phyloP scores from a whole-genome alignment of 371 early-diverging fungal species.

The Coemansia sp. region DNA sequence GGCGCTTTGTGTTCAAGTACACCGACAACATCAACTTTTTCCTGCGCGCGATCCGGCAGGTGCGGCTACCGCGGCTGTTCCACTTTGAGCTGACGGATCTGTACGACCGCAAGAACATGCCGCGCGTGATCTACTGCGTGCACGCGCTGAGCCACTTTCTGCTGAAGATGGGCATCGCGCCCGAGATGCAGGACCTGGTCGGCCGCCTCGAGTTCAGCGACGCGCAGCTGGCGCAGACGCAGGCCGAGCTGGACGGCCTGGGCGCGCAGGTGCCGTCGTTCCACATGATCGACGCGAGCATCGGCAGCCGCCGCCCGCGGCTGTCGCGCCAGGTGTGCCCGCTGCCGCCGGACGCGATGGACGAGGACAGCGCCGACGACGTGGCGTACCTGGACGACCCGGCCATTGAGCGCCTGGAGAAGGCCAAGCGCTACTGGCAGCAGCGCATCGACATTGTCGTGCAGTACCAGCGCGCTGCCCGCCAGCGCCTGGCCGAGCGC shows the following conservation, averaged over 20 bases:
- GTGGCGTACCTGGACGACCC: constrained; percentile 43
- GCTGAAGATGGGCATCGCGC: constrained; percentile 79
- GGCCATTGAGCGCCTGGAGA: constrained; percentile 31
- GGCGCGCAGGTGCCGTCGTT: constrained; percentile 44
- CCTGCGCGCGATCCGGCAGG: constrained; percentile 75
- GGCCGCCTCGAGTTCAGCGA: constrained; percentile 92
- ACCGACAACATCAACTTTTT: constrained; percentile 99
- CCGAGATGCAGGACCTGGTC: constrained; percentile 87
- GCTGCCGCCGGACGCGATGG: constrained; percentile 19
- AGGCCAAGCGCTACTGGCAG: constrained; percentile 50
- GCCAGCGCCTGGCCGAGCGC: constrained; percentile 49
- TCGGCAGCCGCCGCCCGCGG: constrained; percentile 41
- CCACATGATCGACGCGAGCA: constrained; percentile 43
- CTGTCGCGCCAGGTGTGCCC: constrained; percentile 45
- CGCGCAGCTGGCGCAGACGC: constrained; percentile 80
- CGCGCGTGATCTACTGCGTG: constrained; percentile 99
- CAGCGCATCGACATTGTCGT: constrained; percentile 54
- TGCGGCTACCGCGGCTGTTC: constrained; percentile 91
- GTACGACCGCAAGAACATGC: constrained; percentile 99
- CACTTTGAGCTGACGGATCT: constrained; percentile 98
- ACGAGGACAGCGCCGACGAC: constrained; percentile 24
- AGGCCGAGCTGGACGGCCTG: constrained; percentile 73
- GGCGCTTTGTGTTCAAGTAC: constrained; percentile 89
- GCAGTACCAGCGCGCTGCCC: constrained; percentile 53
- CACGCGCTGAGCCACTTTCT: constrained; percentile 97